Conservation (phyloP, 208 protist genomes). For the Trypanosoma melophagium region DNA sequence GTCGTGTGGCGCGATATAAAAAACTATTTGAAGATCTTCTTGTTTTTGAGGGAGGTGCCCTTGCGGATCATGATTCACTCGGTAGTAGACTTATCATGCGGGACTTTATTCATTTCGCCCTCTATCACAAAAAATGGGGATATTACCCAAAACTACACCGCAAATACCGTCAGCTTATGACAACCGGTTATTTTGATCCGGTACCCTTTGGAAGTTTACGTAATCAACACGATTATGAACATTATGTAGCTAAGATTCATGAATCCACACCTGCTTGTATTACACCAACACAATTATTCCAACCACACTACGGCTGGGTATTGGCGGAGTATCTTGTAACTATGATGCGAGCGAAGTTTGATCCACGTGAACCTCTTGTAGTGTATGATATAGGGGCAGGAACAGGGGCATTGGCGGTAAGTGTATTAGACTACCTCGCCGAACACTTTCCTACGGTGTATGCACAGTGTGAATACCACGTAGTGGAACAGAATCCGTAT, state of each 20-base stretch:
- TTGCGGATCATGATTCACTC: constrained; percentile 67
- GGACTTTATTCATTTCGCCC: constrained; percentile 85
- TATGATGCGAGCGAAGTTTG: constrained; percentile 77
- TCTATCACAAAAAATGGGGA: constrained; percentile 86
- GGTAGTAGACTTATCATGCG: constrained; percentile 75
- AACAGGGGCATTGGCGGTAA: constrained; percentile 74
- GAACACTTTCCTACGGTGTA: constrained; percentile 86
- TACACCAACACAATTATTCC: constrained; percentile 84
- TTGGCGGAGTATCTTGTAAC: constrained; percentile 85
- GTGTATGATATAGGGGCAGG: constrained; percentile 90
- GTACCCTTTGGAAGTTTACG: constrained; percentile 77
- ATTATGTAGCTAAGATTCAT: constrained; percentile 68
- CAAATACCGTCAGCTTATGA: constrained; percentile 87
- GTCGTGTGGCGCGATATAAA: constrained; percentile 62
- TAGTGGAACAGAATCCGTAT: constrained; percentile 77
- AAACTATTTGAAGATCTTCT: constrained; percentile 80
- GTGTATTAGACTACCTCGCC: constrained; percentile 79
- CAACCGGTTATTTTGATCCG: constrained; percentile 84
- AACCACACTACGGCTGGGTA: constrained; percentile 88
- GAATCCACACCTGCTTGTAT: constrained; percentile 74
- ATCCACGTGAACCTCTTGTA: constrained; percentile 80
- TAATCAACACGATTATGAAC: constrained; percentile 84
- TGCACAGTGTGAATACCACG: constrained; percentile 78
- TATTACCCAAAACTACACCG: constrained; percentile 88
- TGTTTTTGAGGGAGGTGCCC: constrained; percentile 83